phyloP scores from a whole-genome alignment of 2,329 filamentous ascomycete species.

The Calonectria naviculata region DNA sequence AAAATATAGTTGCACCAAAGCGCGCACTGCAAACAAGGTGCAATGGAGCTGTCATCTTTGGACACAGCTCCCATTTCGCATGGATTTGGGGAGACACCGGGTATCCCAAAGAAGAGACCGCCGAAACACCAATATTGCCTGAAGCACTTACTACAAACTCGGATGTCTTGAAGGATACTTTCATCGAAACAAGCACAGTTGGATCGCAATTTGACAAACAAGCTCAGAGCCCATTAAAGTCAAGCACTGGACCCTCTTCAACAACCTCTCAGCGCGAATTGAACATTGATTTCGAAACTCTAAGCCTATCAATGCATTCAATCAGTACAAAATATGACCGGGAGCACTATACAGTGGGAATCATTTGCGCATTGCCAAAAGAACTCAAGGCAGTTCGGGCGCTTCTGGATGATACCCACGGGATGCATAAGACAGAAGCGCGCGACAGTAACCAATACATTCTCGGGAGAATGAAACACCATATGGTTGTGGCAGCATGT shows the following conservation, averaged over 20 bases:
- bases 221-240: no score
- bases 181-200: no score
- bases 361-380: constrained; percentile 21
- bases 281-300: no score
- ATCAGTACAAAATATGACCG: background rate
- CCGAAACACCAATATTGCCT: no score
- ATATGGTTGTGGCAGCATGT: constrained; percentile 26
- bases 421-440: background rate
- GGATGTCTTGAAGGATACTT: no score
- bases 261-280: no score
- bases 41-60: background rate
- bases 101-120: background rate
- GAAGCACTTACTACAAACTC: no score
- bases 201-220: no score
- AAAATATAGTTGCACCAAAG: background rate
- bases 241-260: no score
- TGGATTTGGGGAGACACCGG: constrained; percentile 2
- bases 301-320: no score
- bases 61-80: background rate
- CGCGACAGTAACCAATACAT: constrained; percentile 20
- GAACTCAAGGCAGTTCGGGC: constrained; percentile 17
- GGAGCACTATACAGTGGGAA: constrained; percentile 21
- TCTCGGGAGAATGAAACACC: constrained; percentile 18
- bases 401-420: constrained; percentile 17
- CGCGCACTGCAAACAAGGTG: no score